Evolutionary conservation across 1,139 yeast species (phyloP).

Genomic region (Geotrichum klebahnii): DNA sequence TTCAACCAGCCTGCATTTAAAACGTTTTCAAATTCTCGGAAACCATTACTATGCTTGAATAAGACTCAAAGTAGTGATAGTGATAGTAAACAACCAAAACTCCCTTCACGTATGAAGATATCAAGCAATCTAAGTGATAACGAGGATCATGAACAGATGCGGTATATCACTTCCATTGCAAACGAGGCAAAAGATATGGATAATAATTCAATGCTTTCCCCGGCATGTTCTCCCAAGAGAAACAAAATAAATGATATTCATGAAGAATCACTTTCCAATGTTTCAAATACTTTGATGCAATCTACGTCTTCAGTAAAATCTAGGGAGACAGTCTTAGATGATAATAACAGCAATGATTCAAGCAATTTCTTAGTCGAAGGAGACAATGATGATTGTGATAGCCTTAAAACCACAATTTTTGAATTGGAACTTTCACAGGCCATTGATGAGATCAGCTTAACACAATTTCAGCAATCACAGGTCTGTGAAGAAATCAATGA

Average conservation of each 20-base stretch:
- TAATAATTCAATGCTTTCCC: too few relatives aligned
- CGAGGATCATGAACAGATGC: too few relatives aligned
- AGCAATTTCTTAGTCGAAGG: neutral
- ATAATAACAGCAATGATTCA: neutral
- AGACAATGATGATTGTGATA: neutral
- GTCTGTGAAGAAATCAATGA: neutral
- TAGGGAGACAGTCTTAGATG: neutral
- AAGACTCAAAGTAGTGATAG: neutral
- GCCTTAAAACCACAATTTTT: neutral
- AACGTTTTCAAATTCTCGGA: neutral
- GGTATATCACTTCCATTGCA: too few relatives aligned
- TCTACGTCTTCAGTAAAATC: neutral
- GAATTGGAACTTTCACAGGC: slow-evolving; percentile 5
- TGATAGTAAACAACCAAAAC: neutral
- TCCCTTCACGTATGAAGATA: neutral
- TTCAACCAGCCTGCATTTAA: neutral
- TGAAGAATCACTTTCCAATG: too few relatives aligned
- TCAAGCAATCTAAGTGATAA: too few relatives aligned
- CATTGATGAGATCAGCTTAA: neutral
- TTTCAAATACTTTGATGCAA: neutral
- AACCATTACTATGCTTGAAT: neutral
- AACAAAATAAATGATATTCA: neutral
- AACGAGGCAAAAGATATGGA: too few relatives aligned
- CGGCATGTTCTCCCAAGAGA: neutral
- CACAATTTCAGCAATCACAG: neutral